Conservation (phyloP, 2,329 filamentous ascomycete genomes). For the Aspergillus uvarum region DNA sequence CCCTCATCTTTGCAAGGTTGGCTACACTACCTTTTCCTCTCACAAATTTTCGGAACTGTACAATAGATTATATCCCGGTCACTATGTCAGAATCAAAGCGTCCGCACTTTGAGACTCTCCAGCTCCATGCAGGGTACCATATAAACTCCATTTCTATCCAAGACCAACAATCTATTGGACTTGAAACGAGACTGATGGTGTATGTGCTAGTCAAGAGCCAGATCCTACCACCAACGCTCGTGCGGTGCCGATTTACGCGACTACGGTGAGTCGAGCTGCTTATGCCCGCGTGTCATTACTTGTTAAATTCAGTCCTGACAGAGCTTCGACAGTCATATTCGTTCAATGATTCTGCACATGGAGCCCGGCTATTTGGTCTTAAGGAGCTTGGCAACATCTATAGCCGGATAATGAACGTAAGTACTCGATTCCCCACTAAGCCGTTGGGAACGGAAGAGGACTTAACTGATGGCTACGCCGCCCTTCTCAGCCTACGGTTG, state of each 20-base stretch:
- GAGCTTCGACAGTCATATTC: conserved; percentile 65
- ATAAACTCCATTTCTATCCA: neutral
- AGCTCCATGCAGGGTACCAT: conserved; percentile 77
- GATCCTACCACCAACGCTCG: conserved; percentile 81
- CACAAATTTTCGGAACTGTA: neutral
- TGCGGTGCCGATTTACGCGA: conserved; percentile 94
- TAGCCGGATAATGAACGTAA: conserved; percentile 89
- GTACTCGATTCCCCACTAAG: conserved; percentile 27
- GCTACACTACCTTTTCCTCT: neutral
- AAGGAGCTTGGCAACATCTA: conserved; percentile 99
- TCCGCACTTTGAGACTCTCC: conserved; percentile 75
- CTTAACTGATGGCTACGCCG: neutral
- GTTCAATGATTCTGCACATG: conserved; percentile 96
- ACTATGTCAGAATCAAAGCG: conserved; percentile 38
- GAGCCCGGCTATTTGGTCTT: conserved; percentile 89
- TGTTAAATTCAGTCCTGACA: neutral
- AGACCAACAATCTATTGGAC: neutral
- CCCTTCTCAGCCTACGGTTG: conserved; percentile 71
- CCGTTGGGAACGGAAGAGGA: neutral
- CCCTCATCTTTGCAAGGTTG: neutral
- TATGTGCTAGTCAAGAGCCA: conserved; percentile 65
- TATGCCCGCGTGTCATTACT: neutral
- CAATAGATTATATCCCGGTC: neutral
- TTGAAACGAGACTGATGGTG: neutral
- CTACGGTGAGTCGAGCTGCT: conserved; percentile 56